Conservation (phyloP, 768 basidiomycete genomes). For the Neoboletus magnificus region DNA sequence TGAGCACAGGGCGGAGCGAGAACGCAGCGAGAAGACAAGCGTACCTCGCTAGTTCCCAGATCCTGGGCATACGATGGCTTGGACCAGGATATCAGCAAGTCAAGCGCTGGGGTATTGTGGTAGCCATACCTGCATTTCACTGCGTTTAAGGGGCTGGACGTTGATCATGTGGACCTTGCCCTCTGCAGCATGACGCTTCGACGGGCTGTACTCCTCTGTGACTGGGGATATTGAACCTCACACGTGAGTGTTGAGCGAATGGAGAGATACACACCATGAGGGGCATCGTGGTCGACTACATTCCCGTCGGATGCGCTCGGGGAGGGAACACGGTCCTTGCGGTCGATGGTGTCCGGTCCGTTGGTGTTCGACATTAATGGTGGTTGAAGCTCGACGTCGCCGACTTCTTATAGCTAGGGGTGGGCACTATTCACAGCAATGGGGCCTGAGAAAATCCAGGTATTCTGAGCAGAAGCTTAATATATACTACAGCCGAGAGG, state of each 20-base stretch:
- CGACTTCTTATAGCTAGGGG: constrained; percentile 19
- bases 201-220: constrained; percentile 52
- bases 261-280: constrained; percentile 46
- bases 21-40: constrained; percentile 2
- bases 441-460: not conserved
- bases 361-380: constrained; percentile 26
- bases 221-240: constrained; percentile 40
- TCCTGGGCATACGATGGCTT: constrained; percentile 93
- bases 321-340: constrained; percentile 52
- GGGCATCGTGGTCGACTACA: constrained; percentile 71
- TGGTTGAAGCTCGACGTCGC: not conserved
- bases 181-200: constrained; percentile 30
- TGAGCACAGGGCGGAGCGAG: not conserved
- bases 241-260: not conserved
- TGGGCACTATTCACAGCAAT: constrained; percentile 1
- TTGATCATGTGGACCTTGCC: constrained; percentile 51
- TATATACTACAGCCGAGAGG: constrained; percentile 1
- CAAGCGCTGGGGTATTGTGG: not conserved
- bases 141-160: constrained; percentile 82
- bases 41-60: constrained; percentile 61
- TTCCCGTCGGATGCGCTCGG: constrained; percentile 45
- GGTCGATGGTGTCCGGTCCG: constrained; percentile 33
- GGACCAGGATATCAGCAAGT: constrained; percentile 2
- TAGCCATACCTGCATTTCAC: constrained; percentile 76
- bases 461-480: not conserved